phyloP scores from a whole-genome alignment of 2,329 filamentous ascomycete species.

The Macrophomina phaseolina region DNA sequence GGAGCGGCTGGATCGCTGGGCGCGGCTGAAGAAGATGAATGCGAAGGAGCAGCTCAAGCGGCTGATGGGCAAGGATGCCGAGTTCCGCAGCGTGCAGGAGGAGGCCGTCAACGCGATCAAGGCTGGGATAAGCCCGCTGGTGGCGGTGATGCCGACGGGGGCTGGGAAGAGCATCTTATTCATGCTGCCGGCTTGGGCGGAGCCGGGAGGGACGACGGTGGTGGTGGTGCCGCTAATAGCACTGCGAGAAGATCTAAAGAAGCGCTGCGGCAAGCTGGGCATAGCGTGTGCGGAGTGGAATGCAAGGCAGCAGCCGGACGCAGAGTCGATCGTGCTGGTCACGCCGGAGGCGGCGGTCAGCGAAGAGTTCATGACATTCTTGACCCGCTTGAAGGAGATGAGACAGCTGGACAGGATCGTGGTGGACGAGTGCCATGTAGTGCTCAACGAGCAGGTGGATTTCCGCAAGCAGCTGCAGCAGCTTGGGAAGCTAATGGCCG shows the following conservation, averaged over 20 bases:
- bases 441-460: constrained; percentile 31
- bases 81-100: constrained; percentile 33
- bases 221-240: constrained; percentile 35
- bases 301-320: constrained; percentile 29
- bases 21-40: constrained; percentile 28
- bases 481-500: constrained; percentile 30
- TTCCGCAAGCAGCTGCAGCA: constrained; percentile 31
- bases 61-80: constrained; percentile 29
- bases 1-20: background rate
- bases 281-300: constrained; percentile 32
- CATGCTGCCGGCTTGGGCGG: constrained; percentile 34
- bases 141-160: constrained; percentile 34
- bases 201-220: constrained; percentile 30
- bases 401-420: constrained; percentile 33
- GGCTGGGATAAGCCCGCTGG: constrained; percentile 30
- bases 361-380: constrained; percentile 33
- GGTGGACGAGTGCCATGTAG: constrained; percentile 33
- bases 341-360: constrained; percentile 35
- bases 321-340: constrained; percentile 34
- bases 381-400: constrained; percentile 31
- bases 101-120: constrained; percentile 33
- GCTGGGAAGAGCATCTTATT: constrained; percentile 38
- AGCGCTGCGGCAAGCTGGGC: constrained; percentile 29
- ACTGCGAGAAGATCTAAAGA: constrained; percentile 34
- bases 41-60: constrained; percentile 26